A percentile compares a stretch with the other conserved stretches of the same genome.
These are phyloP conservation scores for Trichomonas gallinae DNA, from an alignment of 208 protist species.

Conservation along the genomic window DNA sequence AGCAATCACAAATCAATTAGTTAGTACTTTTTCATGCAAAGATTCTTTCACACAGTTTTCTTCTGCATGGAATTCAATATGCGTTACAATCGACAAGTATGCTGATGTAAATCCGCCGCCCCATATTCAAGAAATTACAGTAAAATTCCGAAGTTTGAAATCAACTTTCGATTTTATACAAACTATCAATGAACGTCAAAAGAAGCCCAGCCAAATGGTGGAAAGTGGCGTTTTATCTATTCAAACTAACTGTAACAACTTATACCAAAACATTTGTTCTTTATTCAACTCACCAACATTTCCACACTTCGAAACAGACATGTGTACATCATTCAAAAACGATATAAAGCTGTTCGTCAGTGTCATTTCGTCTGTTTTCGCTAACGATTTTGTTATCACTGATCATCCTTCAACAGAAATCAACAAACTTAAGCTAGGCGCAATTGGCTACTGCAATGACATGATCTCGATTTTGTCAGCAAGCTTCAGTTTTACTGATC, in stretches of 20 bases:
- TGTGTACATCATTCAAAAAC: background rate
- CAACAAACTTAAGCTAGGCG: background rate
- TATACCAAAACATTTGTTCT: background rate
- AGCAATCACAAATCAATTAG: background rate
- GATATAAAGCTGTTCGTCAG: background rate
- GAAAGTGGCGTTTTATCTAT: background rate
- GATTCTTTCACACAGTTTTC: background rate
- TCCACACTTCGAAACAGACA: background rate
- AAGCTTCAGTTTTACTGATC: background rate
- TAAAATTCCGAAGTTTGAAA: background rate
- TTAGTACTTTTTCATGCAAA: background rate
- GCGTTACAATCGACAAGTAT: background rate
- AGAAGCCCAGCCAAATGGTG: background rate
- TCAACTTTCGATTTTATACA: background rate
- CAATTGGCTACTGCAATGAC: background rate
- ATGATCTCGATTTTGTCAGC: background rate
- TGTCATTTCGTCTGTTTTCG: background rate
- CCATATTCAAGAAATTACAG: background rate
- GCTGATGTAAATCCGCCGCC: background rate
- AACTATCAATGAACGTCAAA: background rate
- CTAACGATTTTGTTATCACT: background rate
- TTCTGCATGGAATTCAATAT: background rate
- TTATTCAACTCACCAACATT: background rate
- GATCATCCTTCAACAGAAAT: background rate
- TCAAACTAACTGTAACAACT: background rate